These are phyloP conservation scores for Chalaropsis thielavioides DNA, from an alignment of 2,329 filamentous ascomycete genomes.

Conservation along the genomic window DNA sequence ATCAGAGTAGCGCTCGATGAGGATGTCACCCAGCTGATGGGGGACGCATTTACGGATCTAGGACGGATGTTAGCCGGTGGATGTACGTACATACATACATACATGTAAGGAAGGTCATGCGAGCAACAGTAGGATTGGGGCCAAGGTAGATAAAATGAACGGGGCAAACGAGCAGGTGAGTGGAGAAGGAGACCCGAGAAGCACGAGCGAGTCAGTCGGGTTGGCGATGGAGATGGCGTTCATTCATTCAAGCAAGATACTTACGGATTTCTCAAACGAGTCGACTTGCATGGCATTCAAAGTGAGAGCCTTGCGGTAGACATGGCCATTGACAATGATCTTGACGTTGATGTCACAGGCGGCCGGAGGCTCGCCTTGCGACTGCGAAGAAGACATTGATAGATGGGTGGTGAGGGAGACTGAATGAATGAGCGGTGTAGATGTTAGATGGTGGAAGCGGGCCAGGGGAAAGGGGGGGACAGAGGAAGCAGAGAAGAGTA, in stretches of 20 bases:
- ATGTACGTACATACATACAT: too few relatives aligned
- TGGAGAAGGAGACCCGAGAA: neutral
- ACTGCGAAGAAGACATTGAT: neutral
- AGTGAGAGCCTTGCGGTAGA: neutral
- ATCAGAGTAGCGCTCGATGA: constrained; percentile 90
- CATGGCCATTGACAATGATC: neutral
- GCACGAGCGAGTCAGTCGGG: too few relatives aligned
- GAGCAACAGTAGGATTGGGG: constrained; percentile 18
- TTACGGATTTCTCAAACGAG: constrained; percentile 70
- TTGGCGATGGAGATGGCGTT: constrained; percentile 1
- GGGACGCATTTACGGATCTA: constrained; percentile 57
- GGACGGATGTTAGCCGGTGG: neutral
- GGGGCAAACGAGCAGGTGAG: too few relatives aligned
- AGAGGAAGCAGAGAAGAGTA: neutral
- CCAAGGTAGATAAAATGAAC: neutral
- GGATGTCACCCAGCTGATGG: constrained; percentile 39
- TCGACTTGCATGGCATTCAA: constrained; percentile 34
- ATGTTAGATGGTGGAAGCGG: neutral
- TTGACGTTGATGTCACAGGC: constrained; percentile 5
- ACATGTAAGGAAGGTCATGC: neutral
- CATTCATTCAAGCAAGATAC: constrained; percentile 26
- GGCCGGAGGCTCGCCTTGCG: neutral
- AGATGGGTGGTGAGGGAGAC: too few relatives aligned
- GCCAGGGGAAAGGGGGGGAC: constrained; percentile 16
- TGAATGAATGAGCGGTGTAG: neutral